phyloP scores from a whole-genome alignment of 768 basidiomycete genomes.

The Rhizopogon vulgaris region DNA sequence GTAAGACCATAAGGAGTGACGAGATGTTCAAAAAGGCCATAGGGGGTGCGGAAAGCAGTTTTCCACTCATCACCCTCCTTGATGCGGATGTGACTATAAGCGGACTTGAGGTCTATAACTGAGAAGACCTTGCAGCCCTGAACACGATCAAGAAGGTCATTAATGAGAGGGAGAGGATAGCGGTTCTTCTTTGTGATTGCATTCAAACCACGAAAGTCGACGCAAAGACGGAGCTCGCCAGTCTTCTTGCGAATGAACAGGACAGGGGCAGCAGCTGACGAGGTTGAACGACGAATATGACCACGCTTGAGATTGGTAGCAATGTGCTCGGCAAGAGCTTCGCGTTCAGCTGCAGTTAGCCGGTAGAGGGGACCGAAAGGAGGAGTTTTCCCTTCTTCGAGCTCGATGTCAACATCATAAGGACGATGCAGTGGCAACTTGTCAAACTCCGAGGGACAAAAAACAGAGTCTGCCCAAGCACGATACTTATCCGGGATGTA shows the following conservation, averaged over 20 bases:
- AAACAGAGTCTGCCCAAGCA: slow-evolving; percentile 21
- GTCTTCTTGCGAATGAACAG: slow-evolving; percentile 27
- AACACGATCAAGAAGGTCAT: slow-evolving; percentile 23
- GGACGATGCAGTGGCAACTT: slow-evolving; percentile 23
- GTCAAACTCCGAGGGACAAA: slow-evolving; percentile 18
- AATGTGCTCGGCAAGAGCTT: slow-evolving; percentile 29
- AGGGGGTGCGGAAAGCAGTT: slow-evolving; percentile 34
- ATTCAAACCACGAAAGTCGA: slow-evolving; percentile 31
- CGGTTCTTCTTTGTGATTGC: slow-evolving; percentile 26
- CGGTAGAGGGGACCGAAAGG: slow-evolving; percentile 29
- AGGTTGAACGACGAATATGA: slow-evolving; percentile 20
- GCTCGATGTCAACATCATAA: slow-evolving; percentile 32
- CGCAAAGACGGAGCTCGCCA: slow-evolving; percentile 23
- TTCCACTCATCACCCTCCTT: slow-evolving; percentile 37
- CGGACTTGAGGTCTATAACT: slow-evolving; percentile 32
- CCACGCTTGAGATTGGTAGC: slow-evolving; percentile 24
- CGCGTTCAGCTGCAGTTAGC: slow-evolving; percentile 24
- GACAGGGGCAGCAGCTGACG: slow-evolving; percentile 26
- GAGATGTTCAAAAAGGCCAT: slow-evolving; percentile 31
- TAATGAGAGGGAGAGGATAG: slow-evolving; percentile 28
- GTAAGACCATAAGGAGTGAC: slow-evolving; percentile 35
- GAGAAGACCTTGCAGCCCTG: slow-evolving; percentile 23
- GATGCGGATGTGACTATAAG: slow-evolving; percentile 33
- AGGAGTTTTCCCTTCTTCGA: slow-evolving; percentile 21
- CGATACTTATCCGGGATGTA: slow-evolving; percentile 24